Evolutionary conservation across 371 early-diverging fungal species (phyloP).

Genomic region (Rhizopus delemar): DNA sequence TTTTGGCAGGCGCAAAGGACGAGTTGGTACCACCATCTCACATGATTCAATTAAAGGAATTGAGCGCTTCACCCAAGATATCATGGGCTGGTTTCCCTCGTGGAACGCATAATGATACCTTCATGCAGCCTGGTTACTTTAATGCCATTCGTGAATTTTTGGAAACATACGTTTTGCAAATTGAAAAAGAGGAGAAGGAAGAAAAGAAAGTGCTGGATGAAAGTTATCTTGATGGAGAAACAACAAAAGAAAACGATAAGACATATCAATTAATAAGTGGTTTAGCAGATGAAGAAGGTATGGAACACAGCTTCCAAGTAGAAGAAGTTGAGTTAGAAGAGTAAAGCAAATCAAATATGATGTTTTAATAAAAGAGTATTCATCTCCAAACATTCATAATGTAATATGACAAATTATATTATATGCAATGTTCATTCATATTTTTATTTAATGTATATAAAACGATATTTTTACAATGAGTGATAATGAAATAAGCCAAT

Average conservation of each 20-base stretch:
- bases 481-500: too few relatives aligned
- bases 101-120: conserved; percentile 88
- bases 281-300: conserved; percentile 33
- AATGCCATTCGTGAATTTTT: conserved; percentile 61
- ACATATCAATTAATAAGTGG: conserved; percentile 45
- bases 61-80: conserved; percentile 56
- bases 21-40: conserved; percentile 88
- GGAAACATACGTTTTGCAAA: conserved; percentile 17
- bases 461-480: too few relatives aligned
- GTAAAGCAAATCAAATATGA: not conserved
- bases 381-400: too few relatives aligned
- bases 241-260: conserved; percentile 15
- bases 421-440: too few relatives aligned
- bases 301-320: conserved; percentile 32
- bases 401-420: too few relatives aligned
- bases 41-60: conserved; percentile 75
- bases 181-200: conserved; percentile 19
- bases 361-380: too few relatives aligned
- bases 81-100: conserved; percentile 63
- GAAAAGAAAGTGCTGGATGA: conserved; percentile 18
- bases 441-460: too few relatives aligned
- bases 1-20: conserved; percentile 82
- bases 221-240: conserved; percentile 24
- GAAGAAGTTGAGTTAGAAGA: conserved; percentile 25
- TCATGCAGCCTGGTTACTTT: conserved; percentile 85